Percentiles rank a stretch among this genome's conserved stretches.
Evolutionary conservation across 2,329 filamentous ascomycete species (phyloP).

Genomic region (Aspergillus latus): DNA sequence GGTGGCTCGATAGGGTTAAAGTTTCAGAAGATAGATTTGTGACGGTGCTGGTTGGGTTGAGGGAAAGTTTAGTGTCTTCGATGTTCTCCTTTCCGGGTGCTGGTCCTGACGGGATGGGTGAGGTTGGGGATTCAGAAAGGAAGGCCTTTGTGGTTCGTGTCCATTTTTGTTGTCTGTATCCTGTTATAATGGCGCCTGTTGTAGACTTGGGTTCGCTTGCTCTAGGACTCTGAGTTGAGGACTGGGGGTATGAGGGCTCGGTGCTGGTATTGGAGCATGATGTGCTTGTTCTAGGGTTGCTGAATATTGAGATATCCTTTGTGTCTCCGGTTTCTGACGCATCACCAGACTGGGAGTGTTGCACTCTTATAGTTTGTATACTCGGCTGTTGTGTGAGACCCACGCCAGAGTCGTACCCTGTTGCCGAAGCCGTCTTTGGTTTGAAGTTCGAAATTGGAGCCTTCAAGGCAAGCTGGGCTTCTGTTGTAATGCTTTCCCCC

Average conservation of each 20-base stretch:
- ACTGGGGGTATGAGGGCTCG: conserved; percentile 3
- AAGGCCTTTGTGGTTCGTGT: conserved; percentile 12
- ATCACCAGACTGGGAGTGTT: conserved; percentile 17
- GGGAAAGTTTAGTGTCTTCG: conserved; percentile 22
- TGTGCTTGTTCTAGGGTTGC: conserved; percentile 13
- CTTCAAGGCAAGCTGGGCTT: conserved; percentile 16
- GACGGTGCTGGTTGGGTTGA: conserved; percentile 15
- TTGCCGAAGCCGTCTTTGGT: conserved; percentile 9
- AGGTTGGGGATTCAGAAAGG: conserved; percentile 1
- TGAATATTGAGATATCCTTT: conserved; percentile 2
- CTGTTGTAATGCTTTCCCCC: neutral
- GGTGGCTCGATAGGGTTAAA: conserved; percentile 1
- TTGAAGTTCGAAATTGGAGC: conserved; percentile 9
- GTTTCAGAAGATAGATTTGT: conserved; percentile 10
- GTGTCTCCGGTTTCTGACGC: conserved; percentile 8
- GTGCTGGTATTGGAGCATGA: conserved; percentile 13
- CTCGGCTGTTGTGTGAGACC: conserved; percentile 22
- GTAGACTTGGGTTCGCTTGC: conserved; percentile 7
- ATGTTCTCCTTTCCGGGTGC: neutral
- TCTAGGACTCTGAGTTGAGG: conserved; percentile 4
- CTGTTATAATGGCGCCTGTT: neutral
- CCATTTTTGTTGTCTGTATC: conserved; percentile 4
- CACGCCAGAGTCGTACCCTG: conserved; percentile 25
- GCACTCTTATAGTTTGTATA: conserved; percentile 18
- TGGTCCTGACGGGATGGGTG: neutral